Conservation (phyloP, 768 basidiomycete genomes). For the Lyophyllum shimeji region DNA sequence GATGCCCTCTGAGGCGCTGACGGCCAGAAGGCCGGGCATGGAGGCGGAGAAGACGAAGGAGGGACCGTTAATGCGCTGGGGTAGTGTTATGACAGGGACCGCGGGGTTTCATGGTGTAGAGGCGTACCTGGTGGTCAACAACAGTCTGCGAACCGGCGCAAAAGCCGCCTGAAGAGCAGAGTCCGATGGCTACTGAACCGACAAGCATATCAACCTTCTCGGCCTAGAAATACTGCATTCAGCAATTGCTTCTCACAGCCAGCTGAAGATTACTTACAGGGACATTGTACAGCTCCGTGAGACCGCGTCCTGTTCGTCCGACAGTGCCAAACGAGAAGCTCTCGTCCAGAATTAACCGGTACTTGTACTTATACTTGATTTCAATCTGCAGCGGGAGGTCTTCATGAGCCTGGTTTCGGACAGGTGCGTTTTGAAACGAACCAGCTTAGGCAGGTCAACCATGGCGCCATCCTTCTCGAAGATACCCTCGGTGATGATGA, state of each 20-base stretch:
- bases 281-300: conserved; percentile 94
- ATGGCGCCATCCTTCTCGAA: conserved; percentile 95
- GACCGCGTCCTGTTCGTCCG: conserved; percentile 89
- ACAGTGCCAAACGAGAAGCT: conserved; percentile 91
- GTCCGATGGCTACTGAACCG: conserved; percentile 83
- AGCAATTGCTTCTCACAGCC: not conserved
- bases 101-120: not conserved
- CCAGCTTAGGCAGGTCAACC: conserved; percentile 89
- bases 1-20: conserved; percentile 85
- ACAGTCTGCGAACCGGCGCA: conserved; percentile 86
- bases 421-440: conserved; percentile 37
- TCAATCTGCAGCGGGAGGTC: conserved; percentile 61
- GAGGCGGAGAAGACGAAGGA: conserved; percentile 97
- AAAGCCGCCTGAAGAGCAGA: conserved; percentile 89
- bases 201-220: conserved; percentile 93
- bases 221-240: conserved; percentile 46
- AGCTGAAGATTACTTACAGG: conserved; percentile 52
- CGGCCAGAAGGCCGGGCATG: conserved; percentile 86
- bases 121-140: conserved; percentile 79
- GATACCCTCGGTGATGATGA: conserved; percentile 96
- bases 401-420: not conserved
- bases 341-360: conserved; percentile 92
- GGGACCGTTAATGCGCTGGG: conserved; percentile 90
- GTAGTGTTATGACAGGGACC: not conserved
- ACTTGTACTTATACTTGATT: conserved; percentile 94